A percentile compares a stretch with the other conserved stretches of the same genome.
Conservation (phyloP, 2,329 filamentous ascomycete species). For the Exophiala viscosa region DNA sequence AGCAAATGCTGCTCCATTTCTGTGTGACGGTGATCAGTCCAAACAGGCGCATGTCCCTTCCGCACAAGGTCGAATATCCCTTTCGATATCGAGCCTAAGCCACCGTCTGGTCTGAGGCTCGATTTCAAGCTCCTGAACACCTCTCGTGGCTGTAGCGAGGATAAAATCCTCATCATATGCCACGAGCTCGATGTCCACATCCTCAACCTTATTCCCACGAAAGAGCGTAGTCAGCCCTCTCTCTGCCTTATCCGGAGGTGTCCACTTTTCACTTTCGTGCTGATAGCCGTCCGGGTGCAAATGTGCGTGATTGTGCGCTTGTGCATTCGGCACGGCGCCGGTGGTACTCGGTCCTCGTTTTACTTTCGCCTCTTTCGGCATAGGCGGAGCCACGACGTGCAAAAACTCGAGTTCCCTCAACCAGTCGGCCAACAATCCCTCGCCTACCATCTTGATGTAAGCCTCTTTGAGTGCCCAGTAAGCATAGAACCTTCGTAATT, state of each 20-base stretch:
- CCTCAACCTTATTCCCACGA: constrained; percentile 44
- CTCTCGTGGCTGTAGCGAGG: constrained; percentile 53
- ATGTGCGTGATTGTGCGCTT: background rate
- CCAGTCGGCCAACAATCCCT: constrained; percentile 61
- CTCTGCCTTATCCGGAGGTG: constrained; percentile 33
- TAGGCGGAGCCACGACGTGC: constrained; percentile 51
- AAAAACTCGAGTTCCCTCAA: constrained; percentile 58
- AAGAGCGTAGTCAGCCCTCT: constrained; percentile 49
- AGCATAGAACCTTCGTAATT: constrained; percentile 60
- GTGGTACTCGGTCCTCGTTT: background rate
- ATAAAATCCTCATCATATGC: constrained; percentile 58
- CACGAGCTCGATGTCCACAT: constrained; percentile 56
- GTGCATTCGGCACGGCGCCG: background rate
- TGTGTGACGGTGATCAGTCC: background rate
- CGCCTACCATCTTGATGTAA: constrained; percentile 64
- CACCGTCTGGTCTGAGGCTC: constrained; percentile 38
- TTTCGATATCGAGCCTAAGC: constrained; percentile 45
- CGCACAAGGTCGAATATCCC: constrained; percentile 43
- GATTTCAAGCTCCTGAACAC: constrained; percentile 23
- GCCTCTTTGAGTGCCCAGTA: constrained; percentile 65
- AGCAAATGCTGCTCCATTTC: background rate
- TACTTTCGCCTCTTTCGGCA: constrained; percentile 42
- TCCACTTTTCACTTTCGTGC: constrained; percentile 31
- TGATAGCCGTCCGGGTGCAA: constrained; percentile 1
- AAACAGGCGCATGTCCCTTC: constrained; percentile 37